These are phyloP conservation scores for Cephalotrichum gorgonifer DNA, from an alignment of 2,329 filamentous ascomycete genomes.

Conservation along the genomic window DNA sequence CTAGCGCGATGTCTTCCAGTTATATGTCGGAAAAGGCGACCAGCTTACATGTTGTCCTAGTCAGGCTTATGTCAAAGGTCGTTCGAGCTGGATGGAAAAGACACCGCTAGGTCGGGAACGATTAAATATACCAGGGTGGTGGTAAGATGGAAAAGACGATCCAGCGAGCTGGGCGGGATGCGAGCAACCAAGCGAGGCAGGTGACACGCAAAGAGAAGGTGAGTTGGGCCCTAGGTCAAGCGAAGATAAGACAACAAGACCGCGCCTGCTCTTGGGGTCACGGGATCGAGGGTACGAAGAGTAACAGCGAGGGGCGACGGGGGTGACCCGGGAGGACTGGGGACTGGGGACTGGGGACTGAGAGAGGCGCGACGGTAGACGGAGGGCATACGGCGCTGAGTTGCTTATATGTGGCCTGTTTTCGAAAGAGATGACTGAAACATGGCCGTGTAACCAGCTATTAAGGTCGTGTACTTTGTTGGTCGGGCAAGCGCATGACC, in stretches of 20 bases:
- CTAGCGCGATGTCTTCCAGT: no score
- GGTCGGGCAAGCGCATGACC: neutral
- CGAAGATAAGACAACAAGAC: neutral
- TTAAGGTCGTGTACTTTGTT: neutral
- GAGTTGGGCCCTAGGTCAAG: neutral
- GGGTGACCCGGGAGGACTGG: neutral
- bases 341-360: neutral
- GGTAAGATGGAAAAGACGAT: no score
- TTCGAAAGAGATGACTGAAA: slow-evolving; percentile 17
- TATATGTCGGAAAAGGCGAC: no score
- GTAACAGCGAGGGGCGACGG: neutral
- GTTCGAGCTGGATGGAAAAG: no score
- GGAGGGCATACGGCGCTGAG: neutral
- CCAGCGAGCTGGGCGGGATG: no score
- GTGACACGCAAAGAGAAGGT: neutral
- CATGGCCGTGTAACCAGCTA: slow-evolving; percentile 23
- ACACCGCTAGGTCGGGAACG: no score
- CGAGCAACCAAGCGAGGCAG: no score
- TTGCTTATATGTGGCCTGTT: neutral
- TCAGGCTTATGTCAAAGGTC: no score
- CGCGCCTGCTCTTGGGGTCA: neutral
- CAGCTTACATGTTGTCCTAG: no score
- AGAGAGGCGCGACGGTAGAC: no score
- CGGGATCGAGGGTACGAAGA: neutral
- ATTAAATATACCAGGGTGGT: no score